These are phyloP conservation scores for Mallotus japonicus DNA, from an alignment of 441 rosid genomes.

Conservation along the genomic window DNA sequence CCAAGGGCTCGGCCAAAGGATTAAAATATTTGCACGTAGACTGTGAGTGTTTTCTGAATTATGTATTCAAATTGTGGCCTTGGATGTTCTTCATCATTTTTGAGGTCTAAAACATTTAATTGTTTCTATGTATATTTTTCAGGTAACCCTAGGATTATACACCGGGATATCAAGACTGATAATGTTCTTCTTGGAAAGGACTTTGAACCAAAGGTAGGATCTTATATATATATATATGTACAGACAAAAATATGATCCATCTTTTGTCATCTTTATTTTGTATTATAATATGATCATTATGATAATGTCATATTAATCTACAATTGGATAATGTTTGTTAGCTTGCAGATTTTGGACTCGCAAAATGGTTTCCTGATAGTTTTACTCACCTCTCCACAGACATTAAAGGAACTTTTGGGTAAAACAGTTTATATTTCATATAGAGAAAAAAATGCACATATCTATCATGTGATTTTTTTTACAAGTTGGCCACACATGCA, in stretches of 20 bases:
- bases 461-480: no score
- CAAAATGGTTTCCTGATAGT: slow-evolving; percentile 56
- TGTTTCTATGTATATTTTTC: background rate
- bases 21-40: background rate
- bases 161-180: background rate
- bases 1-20: background rate
- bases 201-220: slow-evolving; percentile 8
- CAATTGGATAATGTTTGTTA: slow-evolving; percentile 12
- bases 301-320: background rate
- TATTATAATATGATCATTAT: no score
- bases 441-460: no score
- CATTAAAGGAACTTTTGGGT: slow-evolving; percentile 93
- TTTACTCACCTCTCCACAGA: slow-evolving; percentile 82
- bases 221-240: background rate
- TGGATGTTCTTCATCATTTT: background rate
- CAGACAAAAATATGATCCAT: background rate
- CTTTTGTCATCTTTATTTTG: background rate
- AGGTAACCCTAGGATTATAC: slow-evolving; percentile 1
- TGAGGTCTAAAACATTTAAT: background rate
- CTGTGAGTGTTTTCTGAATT: background rate
- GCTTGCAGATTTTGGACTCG: slow-evolving; percentile 92
- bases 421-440: slow-evolving; percentile 16
- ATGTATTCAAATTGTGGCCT: background rate
- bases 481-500: no score
- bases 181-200: background rate